Percentiles rank a stretch among this genome's conserved stretches.
Evolutionary conservation across 768 basidiomycete species (phyloP).

Genomic region (Pisolithus tinctorius): DNA sequence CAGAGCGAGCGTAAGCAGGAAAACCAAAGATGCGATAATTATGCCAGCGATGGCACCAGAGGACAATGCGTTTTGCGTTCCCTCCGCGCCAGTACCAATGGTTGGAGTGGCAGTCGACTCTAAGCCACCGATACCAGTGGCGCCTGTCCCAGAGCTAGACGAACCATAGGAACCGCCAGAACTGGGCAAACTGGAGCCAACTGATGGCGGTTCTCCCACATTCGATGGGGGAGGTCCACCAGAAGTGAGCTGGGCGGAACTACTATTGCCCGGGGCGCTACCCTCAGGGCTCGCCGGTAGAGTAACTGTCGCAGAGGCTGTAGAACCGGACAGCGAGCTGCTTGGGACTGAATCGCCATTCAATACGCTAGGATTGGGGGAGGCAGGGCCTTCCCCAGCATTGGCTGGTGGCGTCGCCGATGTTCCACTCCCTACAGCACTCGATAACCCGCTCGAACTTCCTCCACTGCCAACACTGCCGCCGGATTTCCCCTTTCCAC

Average conservation of each 20-base stretch:
- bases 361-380: background rate
- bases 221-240: background rate
- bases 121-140: slow-evolving; percentile 8
- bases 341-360: background rate
- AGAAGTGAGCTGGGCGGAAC: background rate
- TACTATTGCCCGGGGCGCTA: background rate
- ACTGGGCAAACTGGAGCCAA: background rate
- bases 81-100: background rate
- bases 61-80: slow-evolving; percentile 30
- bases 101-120: slow-evolving; percentile 12
- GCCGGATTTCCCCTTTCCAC: background rate
- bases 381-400: background rate
- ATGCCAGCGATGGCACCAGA: slow-evolving; percentile 45
- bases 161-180: background rate
- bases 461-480: background rate
- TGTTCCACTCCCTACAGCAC: background rate
- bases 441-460: background rate
- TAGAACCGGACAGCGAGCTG: background rate
- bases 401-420: background rate
- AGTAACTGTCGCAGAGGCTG: background rate
- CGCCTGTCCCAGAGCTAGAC: background rate
- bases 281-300: background rate
- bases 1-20: slow-evolving; percentile 30
- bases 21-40: slow-evolving; percentile 22
- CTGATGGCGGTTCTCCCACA: background rate